Evolutionary conservation across 345 rosid species (phyloP).

Genomic region (Eucalyptus decipiens): DNA sequence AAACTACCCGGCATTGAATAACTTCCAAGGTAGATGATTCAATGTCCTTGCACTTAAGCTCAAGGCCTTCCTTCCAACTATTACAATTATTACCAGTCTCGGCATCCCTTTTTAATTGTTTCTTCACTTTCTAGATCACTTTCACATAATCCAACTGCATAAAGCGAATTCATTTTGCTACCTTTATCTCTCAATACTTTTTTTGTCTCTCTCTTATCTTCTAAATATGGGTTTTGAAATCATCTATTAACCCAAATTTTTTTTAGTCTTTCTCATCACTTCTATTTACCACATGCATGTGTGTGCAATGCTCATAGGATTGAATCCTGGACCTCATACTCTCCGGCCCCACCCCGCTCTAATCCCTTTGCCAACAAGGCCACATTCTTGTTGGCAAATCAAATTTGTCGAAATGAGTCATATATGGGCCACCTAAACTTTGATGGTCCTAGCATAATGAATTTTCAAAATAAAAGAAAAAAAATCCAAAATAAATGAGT

Average conservation of each 20-base stretch:
- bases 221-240: fast-evolving
- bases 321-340: fast-evolving
- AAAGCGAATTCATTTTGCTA: not conserved
- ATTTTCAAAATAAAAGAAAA: no score
- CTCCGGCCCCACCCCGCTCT: not conserved
- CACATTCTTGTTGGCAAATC: not conserved
- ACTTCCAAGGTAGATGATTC: not conserved
- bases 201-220: no score
- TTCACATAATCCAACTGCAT: fast-evolving
- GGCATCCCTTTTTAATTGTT: not conserved
- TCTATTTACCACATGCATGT: fast-evolving
- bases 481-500: not conserved
- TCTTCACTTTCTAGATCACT: not conserved
- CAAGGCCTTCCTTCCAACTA: not conserved
- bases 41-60: not conserved
- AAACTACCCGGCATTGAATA: not conserved
- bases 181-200: not conserved
- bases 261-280: fast-evolving
- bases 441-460: not conserved
- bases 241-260: not conserved
- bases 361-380: not conserved
- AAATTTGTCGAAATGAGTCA: not conserved
- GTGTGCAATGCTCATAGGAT: not conserved
- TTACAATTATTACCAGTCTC: not conserved
- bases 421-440: not conserved